Percentiles rank a stretch among this genome's conserved stretches.
Conservation (phyloP, 257 asterid species). For the Rauvolfia tetraphylla region DNA sequence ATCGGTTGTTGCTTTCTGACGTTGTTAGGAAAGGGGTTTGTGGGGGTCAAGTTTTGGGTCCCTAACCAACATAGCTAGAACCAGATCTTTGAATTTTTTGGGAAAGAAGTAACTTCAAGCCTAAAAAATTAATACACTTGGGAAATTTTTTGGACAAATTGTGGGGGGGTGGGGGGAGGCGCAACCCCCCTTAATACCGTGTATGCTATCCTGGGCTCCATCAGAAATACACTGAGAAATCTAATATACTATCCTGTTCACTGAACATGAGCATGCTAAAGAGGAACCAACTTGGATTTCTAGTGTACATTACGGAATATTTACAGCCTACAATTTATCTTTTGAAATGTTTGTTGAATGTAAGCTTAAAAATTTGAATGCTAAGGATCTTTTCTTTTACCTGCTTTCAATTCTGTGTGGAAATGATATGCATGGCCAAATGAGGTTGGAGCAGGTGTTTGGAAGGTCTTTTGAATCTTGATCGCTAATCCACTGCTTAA, state of each 20-base stretch:
- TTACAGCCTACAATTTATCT: background rate
- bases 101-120: no score
- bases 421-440: background rate
- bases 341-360: background rate
- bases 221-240: background rate
- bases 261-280: background rate
- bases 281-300: background rate
- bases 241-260: background rate
- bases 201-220: background rate
- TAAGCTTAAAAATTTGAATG: background rate
- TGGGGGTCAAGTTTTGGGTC: background rate
- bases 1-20: background rate
- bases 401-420: background rate
- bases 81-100: no score
- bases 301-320: background rate
- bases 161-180: no score
- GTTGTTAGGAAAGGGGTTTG: background rate
- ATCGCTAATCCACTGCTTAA: background rate
- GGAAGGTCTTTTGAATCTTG: slow-evolving; percentile 3
- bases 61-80: no score
- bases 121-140: no score
- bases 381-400: background rate
- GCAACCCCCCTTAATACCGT: no score
- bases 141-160: no score
- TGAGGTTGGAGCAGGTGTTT: background rate